Percentiles rank a stretch among this genome's conserved stretches.
phyloP scores from a whole-genome alignment of 495 filamentous ascomycete genomes.

The Mytilinidion resinicola region DNA sequence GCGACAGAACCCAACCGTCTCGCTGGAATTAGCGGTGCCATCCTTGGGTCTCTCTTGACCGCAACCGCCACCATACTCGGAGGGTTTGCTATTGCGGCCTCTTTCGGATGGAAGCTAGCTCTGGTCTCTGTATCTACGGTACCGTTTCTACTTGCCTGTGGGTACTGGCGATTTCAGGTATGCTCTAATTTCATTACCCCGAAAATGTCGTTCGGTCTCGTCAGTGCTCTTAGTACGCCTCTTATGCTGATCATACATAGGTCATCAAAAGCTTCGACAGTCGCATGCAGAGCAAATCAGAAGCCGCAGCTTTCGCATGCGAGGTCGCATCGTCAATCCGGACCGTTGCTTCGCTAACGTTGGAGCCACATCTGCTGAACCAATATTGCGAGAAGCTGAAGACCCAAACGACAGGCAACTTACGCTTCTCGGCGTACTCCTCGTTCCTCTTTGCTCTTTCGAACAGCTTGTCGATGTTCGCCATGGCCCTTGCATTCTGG shows the following conservation, averaged over 20 bases:
- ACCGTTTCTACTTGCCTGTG: constrained; percentile 69
- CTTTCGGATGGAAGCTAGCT: constrained; percentile 85
- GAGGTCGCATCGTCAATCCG: constrained; percentile 88
- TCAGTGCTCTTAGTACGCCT: too few relatives aligned
- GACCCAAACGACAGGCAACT: constrained; percentile 51
- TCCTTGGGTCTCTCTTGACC: constrained; percentile 72
- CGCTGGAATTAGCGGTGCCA: constrained; percentile 72
- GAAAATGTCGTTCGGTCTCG: too few relatives aligned
- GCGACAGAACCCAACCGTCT: constrained; percentile 82
- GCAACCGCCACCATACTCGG: constrained; percentile 67
- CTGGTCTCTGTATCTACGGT: constrained; percentile 75
- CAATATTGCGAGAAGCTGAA: constrained; percentile 63
- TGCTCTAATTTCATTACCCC: neutral
- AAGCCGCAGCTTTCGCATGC: constrained; percentile 78
- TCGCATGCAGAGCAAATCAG: constrained; percentile 64
- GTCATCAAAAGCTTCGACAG: constrained; percentile 71
- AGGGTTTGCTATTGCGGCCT: constrained; percentile 57
- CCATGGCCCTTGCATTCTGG: constrained; percentile 88
- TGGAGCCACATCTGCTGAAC: constrained; percentile 70
- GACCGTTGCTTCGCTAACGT: constrained; percentile 83
- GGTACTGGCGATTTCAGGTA: constrained; percentile 74
- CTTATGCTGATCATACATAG: neutral
- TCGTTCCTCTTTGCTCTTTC: constrained; percentile 72
- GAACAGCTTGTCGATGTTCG: constrained; percentile 74
- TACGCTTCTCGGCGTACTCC: constrained; percentile 60